These are phyloP conservation scores for Ochromonas danica DNA, from an alignment of 108 stramenopile species.

Conservation along the genomic window DNA sequence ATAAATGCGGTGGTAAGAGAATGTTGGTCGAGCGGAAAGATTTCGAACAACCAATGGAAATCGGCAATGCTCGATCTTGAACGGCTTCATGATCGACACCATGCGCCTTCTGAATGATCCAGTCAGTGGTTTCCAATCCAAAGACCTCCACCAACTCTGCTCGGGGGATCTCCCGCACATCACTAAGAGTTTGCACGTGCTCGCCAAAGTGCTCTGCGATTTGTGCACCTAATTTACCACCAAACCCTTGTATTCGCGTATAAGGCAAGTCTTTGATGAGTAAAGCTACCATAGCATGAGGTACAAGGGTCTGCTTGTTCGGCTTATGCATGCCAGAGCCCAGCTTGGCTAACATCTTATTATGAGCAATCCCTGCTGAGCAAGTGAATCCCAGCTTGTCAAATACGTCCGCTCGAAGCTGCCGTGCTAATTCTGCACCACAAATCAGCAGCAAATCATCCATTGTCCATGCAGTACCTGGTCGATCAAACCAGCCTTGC, in stretches of 20 bases:
- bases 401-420: constrained; percentile 47
- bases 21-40: constrained; percentile 34
- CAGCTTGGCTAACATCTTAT: constrained; percentile 65
- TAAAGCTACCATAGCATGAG: constrained; percentile 31
- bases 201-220: constrained; percentile 45
- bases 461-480: constrained; percentile 39
- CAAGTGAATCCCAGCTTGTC: constrained; percentile 57
- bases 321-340: constrained; percentile 65
- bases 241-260: constrained; percentile 45
- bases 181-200: background rate
- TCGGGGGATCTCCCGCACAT: background rate
- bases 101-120: constrained; percentile 42
- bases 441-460: constrained; percentile 47
- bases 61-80: constrained; percentile 43
- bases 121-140: constrained; percentile 41
- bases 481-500: constrained; percentile 46
- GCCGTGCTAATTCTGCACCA: constrained; percentile 51
- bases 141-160: constrained; percentile 36
- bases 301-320: constrained; percentile 62
- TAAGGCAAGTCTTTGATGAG: constrained; percentile 40
- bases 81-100: constrained; percentile 43
- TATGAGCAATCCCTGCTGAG: constrained; percentile 62
- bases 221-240: constrained; percentile 47
- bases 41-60: constrained; percentile 47
- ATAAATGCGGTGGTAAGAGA: background rate